These are phyloP conservation scores for Auxenochlorella pyrenoidosa DNA, from an alignment of 139 green algal species.

Conservation along the genomic window DNA sequence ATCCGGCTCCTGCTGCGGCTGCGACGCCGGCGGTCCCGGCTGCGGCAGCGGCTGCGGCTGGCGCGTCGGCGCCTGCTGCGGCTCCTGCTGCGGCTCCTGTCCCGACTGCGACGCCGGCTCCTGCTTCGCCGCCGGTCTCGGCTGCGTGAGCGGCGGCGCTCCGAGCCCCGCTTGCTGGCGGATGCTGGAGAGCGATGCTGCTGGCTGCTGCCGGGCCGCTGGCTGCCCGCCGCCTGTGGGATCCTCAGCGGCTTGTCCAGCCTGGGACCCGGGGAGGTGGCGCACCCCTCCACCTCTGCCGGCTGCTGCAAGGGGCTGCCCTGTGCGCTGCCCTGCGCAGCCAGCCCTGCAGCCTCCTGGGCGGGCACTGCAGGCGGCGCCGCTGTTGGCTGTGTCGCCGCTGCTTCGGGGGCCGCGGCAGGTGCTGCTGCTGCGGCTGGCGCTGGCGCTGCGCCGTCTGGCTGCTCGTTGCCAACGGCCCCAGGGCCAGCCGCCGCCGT, in stretches of 20 bases:
- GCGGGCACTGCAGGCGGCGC: no score
- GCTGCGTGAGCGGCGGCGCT: background rate
- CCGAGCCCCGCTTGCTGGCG: background rate
- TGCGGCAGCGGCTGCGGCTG: background rate
- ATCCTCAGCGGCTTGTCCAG: background rate
- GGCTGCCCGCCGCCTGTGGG: background rate
- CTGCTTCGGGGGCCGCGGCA: background rate
- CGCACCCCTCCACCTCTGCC: background rate
- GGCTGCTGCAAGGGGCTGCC: background rate
- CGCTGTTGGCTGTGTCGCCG: background rate
- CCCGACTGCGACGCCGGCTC: background rate
- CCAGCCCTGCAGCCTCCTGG: no score
- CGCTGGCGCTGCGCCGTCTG: background rate
- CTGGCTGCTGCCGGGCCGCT: background rate
- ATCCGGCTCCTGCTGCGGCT: background rate
- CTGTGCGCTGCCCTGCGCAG: background rate
- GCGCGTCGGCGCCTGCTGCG: background rate
- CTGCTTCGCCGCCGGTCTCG: background rate
- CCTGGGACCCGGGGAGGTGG: conserved; percentile 6
- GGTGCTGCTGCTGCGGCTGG: background rate
- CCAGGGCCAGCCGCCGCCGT: background rate
- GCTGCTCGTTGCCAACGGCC: no score
- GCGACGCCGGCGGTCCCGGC: background rate
- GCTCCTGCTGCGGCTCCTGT: background rate
- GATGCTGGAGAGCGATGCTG: background rate